These are phyloP conservation scores for Aspergillus sergii DNA, from an alignment of 2,329 filamentous ascomycete species.

Conservation along the genomic window DNA sequence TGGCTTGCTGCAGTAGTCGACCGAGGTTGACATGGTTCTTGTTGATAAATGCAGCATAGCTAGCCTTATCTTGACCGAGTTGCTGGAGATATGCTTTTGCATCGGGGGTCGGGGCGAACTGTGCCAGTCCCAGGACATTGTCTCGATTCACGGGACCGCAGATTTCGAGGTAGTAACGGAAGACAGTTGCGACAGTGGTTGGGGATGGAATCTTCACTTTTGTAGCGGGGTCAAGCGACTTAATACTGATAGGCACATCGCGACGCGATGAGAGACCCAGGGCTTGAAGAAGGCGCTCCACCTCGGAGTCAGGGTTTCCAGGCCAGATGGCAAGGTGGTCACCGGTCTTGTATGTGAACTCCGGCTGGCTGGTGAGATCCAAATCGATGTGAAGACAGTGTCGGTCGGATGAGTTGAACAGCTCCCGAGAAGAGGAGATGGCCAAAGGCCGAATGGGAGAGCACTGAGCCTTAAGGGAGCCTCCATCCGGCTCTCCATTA, in stretches of 20 bases:
- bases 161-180: constrained; percentile 91
- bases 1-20: constrained; percentile 55
- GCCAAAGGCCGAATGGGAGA: constrained; percentile 81
- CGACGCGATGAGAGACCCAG: constrained; percentile 59
- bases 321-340: constrained; percentile 94
- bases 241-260: constrained; percentile 58
- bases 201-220: constrained; percentile 85
- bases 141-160: constrained; percentile 90
- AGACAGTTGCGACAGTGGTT: constrained; percentile 82
- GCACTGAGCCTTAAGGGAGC: constrained; percentile 67
- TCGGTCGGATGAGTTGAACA: constrained; percentile 77
- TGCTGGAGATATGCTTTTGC: constrained; percentile 79
- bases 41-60: constrained; percentile 77
- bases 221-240: constrained; percentile 63
- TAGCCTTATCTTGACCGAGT: constrained; percentile 82
- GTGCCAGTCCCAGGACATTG: constrained; percentile 76
- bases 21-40: constrained; percentile 70
- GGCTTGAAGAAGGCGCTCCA: constrained; percentile 76
- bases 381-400: constrained; percentile 92
- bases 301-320: constrained; percentile 82
- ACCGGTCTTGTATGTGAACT: constrained; percentile 87
- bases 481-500: constrained; percentile 81
- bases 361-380: constrained; percentile 73
- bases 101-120: constrained; percentile 77
- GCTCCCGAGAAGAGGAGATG: constrained; percentile 77